Conservation (phyloP, 495 filamentous ascomycete genomes). For the Extremus antarcticus region DNA sequence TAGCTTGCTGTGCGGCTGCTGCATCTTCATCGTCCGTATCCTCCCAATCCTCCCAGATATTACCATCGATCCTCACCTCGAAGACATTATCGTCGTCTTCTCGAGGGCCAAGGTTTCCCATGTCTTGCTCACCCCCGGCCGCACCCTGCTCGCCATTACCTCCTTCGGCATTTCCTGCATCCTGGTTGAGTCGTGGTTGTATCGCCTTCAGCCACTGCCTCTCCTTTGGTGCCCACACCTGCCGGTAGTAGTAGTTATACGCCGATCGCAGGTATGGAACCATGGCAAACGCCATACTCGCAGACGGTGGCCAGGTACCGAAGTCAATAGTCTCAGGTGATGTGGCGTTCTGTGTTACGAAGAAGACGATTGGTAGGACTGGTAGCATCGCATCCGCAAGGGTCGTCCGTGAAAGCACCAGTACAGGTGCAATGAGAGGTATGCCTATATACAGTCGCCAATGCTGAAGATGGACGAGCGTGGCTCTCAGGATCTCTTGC, state of each 20-base stretch:
- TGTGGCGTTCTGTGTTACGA: conserved; percentile 34
- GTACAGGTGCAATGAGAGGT: conserved; percentile 49
- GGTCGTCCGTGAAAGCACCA: conserved; percentile 50
- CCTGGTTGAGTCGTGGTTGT: conserved; percentile 46
- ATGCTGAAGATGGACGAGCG: conserved; percentile 14
- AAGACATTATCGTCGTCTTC: conserved; percentile 24
- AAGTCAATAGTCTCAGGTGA: conserved; percentile 34
- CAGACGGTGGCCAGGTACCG: conserved; percentile 61
- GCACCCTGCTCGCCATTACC: conserved; percentile 32
- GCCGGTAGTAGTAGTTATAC: conserved; percentile 58
- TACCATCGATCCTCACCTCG: conserved; percentile 28
- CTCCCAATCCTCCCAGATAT: conserved; percentile 27
- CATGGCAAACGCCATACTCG: conserved; percentile 55
- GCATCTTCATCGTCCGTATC: conserved; percentile 19
- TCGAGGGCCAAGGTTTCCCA: conserved; percentile 32
- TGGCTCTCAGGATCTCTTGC: background rate
- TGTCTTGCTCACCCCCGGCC: conserved; percentile 34
- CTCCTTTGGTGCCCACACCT: conserved; percentile 51
- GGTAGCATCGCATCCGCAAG: conserved; percentile 50
- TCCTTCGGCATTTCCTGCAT: conserved; percentile 24
- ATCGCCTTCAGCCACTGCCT: conserved; percentile 55
- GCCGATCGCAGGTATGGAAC: conserved; percentile 57
- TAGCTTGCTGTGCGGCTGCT: conserved; percentile 19
- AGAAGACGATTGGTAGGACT: conserved; percentile 52
- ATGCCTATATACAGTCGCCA: conserved; percentile 41